A percentile compares a stretch with the other conserved stretches of the same genome.
Conservation (phyloP, 2,329 filamentous ascomycete genomes). For the Colletotrichum ledebouriae region DNA sequence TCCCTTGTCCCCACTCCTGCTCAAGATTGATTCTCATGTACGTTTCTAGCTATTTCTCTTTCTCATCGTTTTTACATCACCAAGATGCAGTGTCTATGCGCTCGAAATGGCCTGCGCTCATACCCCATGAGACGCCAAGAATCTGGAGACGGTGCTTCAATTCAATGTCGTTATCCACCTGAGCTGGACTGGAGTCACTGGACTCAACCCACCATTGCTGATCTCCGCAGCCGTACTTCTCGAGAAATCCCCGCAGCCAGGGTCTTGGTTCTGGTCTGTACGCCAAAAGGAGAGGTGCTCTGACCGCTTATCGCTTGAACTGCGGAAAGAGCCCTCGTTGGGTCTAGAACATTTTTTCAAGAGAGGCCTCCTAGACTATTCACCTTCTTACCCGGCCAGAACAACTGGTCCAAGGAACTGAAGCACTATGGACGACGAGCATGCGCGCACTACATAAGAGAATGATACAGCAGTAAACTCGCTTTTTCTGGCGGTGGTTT, state of each 20-base stretch:
- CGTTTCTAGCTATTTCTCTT: conserved; percentile 30
- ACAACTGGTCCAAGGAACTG: too few relatives aligned
- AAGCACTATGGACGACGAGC: too few relatives aligned
- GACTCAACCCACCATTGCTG: background rate
- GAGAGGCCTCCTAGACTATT: too few relatives aligned
- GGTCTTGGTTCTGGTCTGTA: background rate
- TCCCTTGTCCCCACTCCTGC: conserved; percentile 1
- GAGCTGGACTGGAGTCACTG: background rate
- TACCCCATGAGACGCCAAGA: conserved; percentile 36
- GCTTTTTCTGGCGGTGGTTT: too few relatives aligned
- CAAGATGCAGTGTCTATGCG: conserved; percentile 1
- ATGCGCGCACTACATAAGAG: too few relatives aligned
- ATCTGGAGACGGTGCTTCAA: conserved; percentile 10
- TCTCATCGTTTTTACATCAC: conserved; percentile 2
- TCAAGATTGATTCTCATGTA: conserved; percentile 11
- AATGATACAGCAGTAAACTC: too few relatives aligned
- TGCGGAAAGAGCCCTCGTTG: too few relatives aligned
- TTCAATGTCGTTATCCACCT: background rate
- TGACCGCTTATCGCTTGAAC: too few relatives aligned
- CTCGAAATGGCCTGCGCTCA: conserved; percentile 22
- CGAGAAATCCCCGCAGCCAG: conserved; percentile 5
- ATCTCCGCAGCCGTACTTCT: conserved; percentile 3
- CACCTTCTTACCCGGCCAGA: too few relatives aligned
- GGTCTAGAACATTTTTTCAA: too few relatives aligned
- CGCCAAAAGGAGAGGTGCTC: too few relatives aligned